phyloP scores from a whole-genome alignment of 139 green algal species.

The Ulvella scutata region DNA sequence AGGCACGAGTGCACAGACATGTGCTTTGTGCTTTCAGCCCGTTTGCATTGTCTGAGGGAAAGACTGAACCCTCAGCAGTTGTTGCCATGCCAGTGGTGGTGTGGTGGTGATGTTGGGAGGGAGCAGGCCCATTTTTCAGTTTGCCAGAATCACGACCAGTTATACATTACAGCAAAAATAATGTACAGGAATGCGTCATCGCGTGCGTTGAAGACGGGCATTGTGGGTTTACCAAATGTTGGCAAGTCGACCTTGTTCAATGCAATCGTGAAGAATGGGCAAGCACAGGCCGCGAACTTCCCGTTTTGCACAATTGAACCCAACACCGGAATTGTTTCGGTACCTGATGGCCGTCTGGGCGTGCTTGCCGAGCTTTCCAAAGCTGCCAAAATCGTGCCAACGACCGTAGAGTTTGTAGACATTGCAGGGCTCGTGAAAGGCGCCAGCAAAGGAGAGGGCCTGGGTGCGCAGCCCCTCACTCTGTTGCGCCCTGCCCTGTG shows the following conservation, averaged over 20 bases:
- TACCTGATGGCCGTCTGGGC: constrained; percentile 44
- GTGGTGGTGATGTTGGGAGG: too few relatives aligned
- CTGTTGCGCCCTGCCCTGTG: too few relatives aligned
- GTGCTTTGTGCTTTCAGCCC: too few relatives aligned
- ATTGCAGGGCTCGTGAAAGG: constrained; percentile 91
- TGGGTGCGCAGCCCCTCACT: too few relatives aligned
- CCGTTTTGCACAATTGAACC: constrained; percentile 98
- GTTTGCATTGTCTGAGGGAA: too few relatives aligned
- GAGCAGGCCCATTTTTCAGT: too few relatives aligned
- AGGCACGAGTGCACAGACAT: too few relatives aligned
- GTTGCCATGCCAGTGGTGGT: too few relatives aligned
- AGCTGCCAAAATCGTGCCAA: constrained; percentile 33
- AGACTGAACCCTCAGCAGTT: too few relatives aligned
- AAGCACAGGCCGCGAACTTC: constrained; percentile 90
- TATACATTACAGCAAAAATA: too few relatives aligned
- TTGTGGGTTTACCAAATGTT: constrained; percentile 95
- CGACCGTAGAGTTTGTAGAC: constrained; percentile 94
- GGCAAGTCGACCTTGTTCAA: constrained; percentile 99
- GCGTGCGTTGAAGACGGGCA: constrained; percentile 62
- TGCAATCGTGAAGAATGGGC: constrained; percentile 81
- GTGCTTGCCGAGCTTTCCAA: constrained; percentile 43
- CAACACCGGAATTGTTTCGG: constrained; percentile 54
- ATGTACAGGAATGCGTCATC: constrained; percentile 1
- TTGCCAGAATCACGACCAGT: too few relatives aligned
- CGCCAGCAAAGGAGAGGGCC: constrained; percentile 73